Base-by-base conservation (phyloP, 2,329 filamentous ascomycete species). In the Nothomitra cinnamomea region DNA sequence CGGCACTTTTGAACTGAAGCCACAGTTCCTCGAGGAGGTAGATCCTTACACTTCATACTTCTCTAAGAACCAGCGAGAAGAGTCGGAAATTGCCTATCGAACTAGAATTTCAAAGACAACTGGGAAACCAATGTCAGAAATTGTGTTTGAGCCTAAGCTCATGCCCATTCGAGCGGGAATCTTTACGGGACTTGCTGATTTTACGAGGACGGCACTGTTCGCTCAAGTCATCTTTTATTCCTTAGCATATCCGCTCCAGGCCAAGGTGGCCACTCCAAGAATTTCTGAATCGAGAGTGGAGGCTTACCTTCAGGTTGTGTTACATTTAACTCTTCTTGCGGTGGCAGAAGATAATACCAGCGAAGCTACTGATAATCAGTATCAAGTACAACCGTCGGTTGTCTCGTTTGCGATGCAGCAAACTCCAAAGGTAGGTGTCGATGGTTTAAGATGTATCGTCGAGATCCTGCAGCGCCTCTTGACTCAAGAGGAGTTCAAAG, bases 1-100 rank as follows among this genome's bases (percentile, higher is more conserved):
- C 15, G 92, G 94, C 55, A 94, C 87, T 0, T 98, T 98, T 62
- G 88, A 95, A 66, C 72, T 98, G 52, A 92, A 89, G 63, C 80
- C 85, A 3, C 79, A 94, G 56, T 92, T 83, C 61, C 77, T 95
- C 40, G 85, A 90, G 60, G 78, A 94, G 48, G 80, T 98, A 51
- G 94, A 98, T 64, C 92, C 94, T 0, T 98, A 95, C 65, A 92
- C 89, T 62, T 85, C 89, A 5, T 88, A 96, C 63, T 98, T 95
- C 67, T 94, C 82, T 62, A 94, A 95, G 64, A 98, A 98, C 62
- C 90, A 96, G 66, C 80, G 92, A 51, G 92, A 98, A 63, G 92
- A 98, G 65, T 87, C 90, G 0, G 92, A 98, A 67, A 82, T 79
- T 59, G 84, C 88, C 2, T 95, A 92, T 70, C 87, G 84, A 61